These are phyloP conservation scores for Clausena lansium DNA, from an alignment of 345 rosid species.

Conservation along the genomic window DNA sequence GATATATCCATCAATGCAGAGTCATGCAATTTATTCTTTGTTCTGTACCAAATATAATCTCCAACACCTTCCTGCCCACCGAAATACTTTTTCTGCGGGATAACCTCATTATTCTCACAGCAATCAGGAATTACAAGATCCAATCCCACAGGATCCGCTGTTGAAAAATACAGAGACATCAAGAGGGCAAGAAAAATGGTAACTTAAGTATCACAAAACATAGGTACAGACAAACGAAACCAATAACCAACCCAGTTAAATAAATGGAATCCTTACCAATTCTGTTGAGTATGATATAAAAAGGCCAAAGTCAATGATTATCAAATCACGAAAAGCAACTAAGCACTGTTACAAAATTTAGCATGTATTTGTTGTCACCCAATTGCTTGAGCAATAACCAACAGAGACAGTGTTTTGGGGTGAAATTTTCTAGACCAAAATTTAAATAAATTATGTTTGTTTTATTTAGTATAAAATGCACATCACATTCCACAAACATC, in stretches of 20 bases:
- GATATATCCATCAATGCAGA: slow-evolving; percentile 58
- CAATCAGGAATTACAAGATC: slow-evolving; percentile 74
- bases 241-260: not conserved
- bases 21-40: slow-evolving; percentile 56
- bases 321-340: not conserved
- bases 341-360: not conserved
- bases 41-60: slow-evolving; percentile 79
- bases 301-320: slow-evolving; percentile 3
- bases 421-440: not conserved
- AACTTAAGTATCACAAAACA: not conserved
- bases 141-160: slow-evolving; percentile 92
- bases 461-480: not conserved
- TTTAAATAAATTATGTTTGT: no score
- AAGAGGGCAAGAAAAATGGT: slow-evolving; percentile 2
- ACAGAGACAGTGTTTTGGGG: not conserved
- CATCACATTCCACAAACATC: not conserved
- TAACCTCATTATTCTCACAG: slow-evolving; percentile 62
- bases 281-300: not conserved
- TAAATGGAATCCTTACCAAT: not conserved
- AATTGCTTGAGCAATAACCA: not conserved
- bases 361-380: not conserved
- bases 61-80: slow-evolving; percentile 91
- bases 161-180: slow-evolving; percentile 19
- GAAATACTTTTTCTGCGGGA: slow-evolving; percentile 77
- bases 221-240: not conserved